Percentiles rank a stretch among this genome's conserved stretches.
phyloP scores from a whole-genome alignment of 2,329 filamentous ascomycete species.

The Xylaria multiplex region DNA sequence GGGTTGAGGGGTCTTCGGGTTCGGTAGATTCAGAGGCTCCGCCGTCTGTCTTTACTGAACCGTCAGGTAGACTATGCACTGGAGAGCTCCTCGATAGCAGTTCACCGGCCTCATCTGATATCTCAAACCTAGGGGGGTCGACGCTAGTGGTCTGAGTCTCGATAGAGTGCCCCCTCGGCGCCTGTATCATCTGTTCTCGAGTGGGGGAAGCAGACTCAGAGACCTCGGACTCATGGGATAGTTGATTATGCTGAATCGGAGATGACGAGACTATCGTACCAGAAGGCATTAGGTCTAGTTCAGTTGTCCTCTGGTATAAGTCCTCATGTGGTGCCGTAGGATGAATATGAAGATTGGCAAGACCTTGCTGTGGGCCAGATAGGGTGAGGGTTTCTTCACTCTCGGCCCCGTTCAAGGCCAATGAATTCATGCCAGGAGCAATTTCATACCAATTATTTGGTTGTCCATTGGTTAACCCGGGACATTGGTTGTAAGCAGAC shows the following conservation, averaged over 20 bases:
- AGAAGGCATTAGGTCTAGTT: slow-evolving; percentile 2
- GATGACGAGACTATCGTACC: slow-evolving; percentile 15
- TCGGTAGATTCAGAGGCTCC: slow-evolving; percentile 19
- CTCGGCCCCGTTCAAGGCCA: slow-evolving; percentile 15
- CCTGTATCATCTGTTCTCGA: slow-evolving; percentile 5
- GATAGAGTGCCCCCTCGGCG: background rate
- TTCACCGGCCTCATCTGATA: slow-evolving; percentile 17
- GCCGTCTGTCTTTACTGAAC: slow-evolving; percentile 21
- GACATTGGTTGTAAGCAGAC: slow-evolving; percentile 25
- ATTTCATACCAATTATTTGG: slow-evolving; percentile 18
- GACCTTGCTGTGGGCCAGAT: slow-evolving; percentile 5
- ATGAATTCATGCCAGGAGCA: slow-evolving; percentile 8
- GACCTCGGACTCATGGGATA: background rate
- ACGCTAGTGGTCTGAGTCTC: slow-evolving; percentile 3
- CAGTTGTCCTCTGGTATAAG: slow-evolving; percentile 13
- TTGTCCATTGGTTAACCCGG: slow-evolving; percentile 28
- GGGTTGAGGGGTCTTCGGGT: slow-evolving; percentile 4
- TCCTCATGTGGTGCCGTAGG: slow-evolving; percentile 2
- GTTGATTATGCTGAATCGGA: slow-evolving; percentile 11
- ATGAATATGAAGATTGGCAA: slow-evolving; percentile 11
- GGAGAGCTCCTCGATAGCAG: slow-evolving; percentile 5
- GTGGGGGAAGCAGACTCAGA: background rate
- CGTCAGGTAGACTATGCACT: background rate
- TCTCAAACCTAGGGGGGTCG: background rate
- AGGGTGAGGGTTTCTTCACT: slow-evolving; percentile 16